phyloP scores from a whole-genome alignment of 2,329 filamentous ascomycete genomes.

The Camillea tinctor region DNA sequence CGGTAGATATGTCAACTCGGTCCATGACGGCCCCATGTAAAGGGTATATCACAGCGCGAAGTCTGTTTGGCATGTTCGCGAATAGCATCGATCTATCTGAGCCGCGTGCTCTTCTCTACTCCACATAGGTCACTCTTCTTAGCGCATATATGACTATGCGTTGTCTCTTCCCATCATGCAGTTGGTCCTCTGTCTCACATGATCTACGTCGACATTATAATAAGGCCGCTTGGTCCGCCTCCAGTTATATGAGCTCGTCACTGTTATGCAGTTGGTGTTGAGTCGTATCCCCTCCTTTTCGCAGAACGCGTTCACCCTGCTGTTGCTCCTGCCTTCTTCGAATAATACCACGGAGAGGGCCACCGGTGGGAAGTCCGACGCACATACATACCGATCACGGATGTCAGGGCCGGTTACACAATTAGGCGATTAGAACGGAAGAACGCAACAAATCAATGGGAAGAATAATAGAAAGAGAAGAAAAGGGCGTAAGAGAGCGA shows the following conservation, averaged over 20 bases:
- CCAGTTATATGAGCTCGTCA: background rate
- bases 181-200: constrained; percentile 12
- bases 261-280: constrained; percentile 21
- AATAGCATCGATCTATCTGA: background rate
- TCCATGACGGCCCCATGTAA: background rate
- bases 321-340: background rate
- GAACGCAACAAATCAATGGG: background rate
- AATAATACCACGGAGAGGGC: background rate
- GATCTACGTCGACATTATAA: constrained; percentile 4
- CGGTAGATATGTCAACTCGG: background rate
- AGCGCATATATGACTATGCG: background rate
- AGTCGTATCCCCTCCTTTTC: constrained; percentile 12
- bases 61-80: background rate
- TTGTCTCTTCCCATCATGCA: constrained; percentile 13
- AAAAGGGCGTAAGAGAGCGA: background rate
- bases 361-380: background rate
- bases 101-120: background rate
- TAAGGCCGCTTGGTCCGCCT: constrained; percentile 5
- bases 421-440: background rate
- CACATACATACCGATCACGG: background rate
- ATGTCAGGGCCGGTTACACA: background rate
- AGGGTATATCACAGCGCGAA: background rate
- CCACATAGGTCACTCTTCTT: background rate
- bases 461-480: background rate
- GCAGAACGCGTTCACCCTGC: background rate